Percentiles rank a stretch among this genome's conserved stretches.
Conservation (phyloP, 805 yeast genomes). For the Grigorovia humatica region DNA sequence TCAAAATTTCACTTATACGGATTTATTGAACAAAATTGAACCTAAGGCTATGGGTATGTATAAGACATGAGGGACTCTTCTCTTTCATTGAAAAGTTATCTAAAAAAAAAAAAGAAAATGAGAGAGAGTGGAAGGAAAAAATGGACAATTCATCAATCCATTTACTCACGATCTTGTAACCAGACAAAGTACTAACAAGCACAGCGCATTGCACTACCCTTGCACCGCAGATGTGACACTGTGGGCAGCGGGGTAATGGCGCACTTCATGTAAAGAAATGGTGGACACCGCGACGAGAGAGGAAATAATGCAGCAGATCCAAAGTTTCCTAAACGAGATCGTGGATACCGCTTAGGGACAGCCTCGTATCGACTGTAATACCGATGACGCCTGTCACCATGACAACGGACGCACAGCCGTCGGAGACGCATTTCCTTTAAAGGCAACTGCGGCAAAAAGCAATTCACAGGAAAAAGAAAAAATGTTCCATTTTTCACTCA, state of each 20-base stretch:
- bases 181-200: too few relatives aligned
- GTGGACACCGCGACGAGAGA: conserved; percentile 59
- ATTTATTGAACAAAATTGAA: conserved; percentile 42
- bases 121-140: too few relatives aligned
- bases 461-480: background rate
- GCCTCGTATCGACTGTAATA: conserved; percentile 13
- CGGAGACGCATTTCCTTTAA: background rate
- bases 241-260: background rate
- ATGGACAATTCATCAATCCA: too few relatives aligned
- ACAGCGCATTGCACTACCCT: too few relatives aligned
- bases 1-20: conserved; percentile 40
- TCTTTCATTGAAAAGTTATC: too few relatives aligned
- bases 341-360: conserved; percentile 23
- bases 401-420: background rate
- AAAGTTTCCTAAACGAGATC: conserved; percentile 44
- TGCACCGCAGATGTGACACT: background rate
- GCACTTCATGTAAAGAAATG: conserved; percentile 28
- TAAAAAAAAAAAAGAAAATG: too few relatives aligned
- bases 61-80: too few relatives aligned
- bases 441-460: background rate
- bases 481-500: background rate
- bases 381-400: background rate
- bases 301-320: conserved; percentile 48
- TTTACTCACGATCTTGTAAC: too few relatives aligned
- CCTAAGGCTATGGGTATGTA: conserved; percentile 52